Evolutionary conservation across 441 rosid genomes (phyloP), one percentile per base, ranked within the genome.

Genomic region (Syzygium malaccense): DNA sequence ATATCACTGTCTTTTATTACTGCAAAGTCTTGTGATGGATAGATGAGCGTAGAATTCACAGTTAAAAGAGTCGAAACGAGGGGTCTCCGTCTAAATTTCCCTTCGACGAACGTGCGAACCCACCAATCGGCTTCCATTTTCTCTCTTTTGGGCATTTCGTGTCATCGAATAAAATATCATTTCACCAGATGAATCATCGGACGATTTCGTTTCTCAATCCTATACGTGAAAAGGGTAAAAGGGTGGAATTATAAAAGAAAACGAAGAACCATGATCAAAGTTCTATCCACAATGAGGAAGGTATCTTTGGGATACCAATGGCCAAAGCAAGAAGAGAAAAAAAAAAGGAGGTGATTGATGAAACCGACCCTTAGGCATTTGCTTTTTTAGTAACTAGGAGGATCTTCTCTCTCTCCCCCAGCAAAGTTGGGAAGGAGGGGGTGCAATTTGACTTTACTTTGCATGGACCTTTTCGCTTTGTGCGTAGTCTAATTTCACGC

Each of bases 21-120:
- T 4, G 12, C 3, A 25, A 4, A 1, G 4, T 23, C n/a, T 5
- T 2, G 3, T 0, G 3, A 71, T 10, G 8, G 28, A 71, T 71
- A 37, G 12, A 37, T 41, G 12, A 37, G 15, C 4, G 15, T 41
- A 12, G 13, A 3, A 11, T 37, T 37, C 83, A 20, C 15, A 0
- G 0, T 37, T 0, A 37, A 41, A 33, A 37, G 28, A 0, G 1
- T 37, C 14, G 49, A 37, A 49, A 20, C 7, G 23, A 12, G 15
- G 17, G 17, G 14, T 12, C 41, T 12, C n/a, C 0, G 1, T 71
- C 80, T 11, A 20, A 64, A 45, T 71, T 71, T 23, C 51, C 83
- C 9, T 23, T 37, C 5, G 15, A 71, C 0, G 3, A 20, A 28
- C 15, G 5, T 0, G 28, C 4, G 2, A 18, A 71, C 80, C 6